Evolutionary conservation across 306 rosid genomes (phyloP), one percentile per base, ranked within the genome.

Genomic region (Lotus japonicus): DNA sequence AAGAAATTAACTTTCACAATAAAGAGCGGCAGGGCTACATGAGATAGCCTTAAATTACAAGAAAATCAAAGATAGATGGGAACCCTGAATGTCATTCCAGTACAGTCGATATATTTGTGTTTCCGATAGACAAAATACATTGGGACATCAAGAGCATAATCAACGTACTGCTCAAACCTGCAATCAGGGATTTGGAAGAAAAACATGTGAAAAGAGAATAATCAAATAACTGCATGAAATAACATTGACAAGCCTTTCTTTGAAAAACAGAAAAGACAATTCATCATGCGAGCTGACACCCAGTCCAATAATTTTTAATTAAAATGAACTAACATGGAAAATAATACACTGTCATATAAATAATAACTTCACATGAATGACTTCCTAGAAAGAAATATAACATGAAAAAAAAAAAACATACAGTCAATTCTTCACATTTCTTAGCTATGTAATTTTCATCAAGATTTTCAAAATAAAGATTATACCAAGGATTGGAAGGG

Each of bases 41-140:
- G 28, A 78, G 53, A 74, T 52, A 70, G 75, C 83, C 64, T 69
- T 52, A 65, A 58, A 78, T 66, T 41, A 64, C 48, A 59, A 74
- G 60, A 78, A 39, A 38, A 70, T 39, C 59, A 70, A 41, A 67
- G 86, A 74, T 75, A 82, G 83, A 88, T 81, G 73, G 45, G 64
- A 77, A 95, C 99, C 97, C 95, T 88, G 83, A 95, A 95, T 78
- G 92, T 87, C 92, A 83, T 86, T 77, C 97, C 99, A 79, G 95
- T 81, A 74, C 97, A 95, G 82, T 95, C 80, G 53, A 95, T 66
- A 71, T 87, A 95, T 85, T 79, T 87, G 36, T 89, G 79, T 53
- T 95, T 72, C 86, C 97, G 88, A 63, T 90, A 95, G 64, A 75
- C 90, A 76, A 88, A 95, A 81, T 90, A 88, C 99, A 95, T 95